Conservation (phyloP, 2,329 filamentous ascomycete species). For the Paraphaeosphaeria minitans region DNA sequence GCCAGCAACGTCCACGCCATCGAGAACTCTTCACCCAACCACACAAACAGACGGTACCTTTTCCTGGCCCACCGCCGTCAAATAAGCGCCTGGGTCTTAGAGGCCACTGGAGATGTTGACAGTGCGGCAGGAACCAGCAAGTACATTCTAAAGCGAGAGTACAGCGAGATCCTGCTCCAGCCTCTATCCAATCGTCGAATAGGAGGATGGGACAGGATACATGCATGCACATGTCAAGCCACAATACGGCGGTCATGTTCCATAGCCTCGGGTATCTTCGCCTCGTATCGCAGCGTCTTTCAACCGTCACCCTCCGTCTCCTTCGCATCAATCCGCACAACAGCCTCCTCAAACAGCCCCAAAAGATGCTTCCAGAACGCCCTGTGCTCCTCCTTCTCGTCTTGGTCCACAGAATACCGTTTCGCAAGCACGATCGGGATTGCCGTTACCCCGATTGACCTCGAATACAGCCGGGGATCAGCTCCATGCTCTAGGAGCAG, state of each 20-base stretch:
- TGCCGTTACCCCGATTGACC: background rate
- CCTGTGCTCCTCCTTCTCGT: conserved; percentile 9
- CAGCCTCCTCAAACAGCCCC: conserved; percentile 16
- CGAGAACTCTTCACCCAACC: too few relatives aligned
- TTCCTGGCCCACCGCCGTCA: too few relatives aligned
- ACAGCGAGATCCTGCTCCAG: too few relatives aligned
- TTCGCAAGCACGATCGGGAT: conserved; percentile 11
- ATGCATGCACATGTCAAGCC: background rate
- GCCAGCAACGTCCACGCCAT: too few relatives aligned
- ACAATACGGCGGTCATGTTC: background rate
- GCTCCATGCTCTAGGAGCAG: conserved; percentile 86
- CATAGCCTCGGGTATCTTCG: background rate
- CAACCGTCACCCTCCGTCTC: background rate
- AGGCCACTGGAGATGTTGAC: too few relatives aligned
- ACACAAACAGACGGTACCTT: too few relatives aligned
- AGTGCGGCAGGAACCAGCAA: too few relatives aligned
- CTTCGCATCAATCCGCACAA: conserved; percentile 14
- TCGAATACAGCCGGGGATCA: conserved; percentile 63
- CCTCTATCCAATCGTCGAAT: too few relatives aligned
- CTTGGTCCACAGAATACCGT: conserved; percentile 8
- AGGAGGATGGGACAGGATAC: too few relatives aligned
- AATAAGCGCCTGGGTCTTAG: too few relatives aligned
- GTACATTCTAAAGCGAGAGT: too few relatives aligned
- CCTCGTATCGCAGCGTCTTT: background rate
- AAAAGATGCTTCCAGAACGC: conserved; percentile 16